A percentile compares a stretch with the other conserved stretches of the same genome.
Conservation (phyloP, 768 basidiomycete genomes). For the Rhizopogon rudus region DNA sequence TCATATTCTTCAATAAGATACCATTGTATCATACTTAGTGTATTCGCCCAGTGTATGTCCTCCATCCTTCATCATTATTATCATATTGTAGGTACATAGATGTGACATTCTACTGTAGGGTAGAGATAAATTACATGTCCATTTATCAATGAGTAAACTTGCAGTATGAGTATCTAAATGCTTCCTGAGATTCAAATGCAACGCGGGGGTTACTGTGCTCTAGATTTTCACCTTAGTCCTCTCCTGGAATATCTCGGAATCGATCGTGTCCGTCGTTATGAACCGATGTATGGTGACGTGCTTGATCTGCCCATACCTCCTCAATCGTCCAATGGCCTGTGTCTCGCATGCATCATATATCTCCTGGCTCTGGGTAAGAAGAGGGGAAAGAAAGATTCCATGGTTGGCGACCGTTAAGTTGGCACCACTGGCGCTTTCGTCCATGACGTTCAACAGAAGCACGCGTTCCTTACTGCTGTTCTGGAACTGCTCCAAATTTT, state of each 20-base stretch:
- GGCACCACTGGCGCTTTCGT: constrained; percentile 91
- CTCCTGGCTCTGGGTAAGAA: constrained; percentile 77
- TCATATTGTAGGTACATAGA: constrained; percentile 7
- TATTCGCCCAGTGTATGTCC: neutral
- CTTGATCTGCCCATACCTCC: constrained; percentile 79
- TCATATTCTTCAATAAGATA: constrained; percentile 11
- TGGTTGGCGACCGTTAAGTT: constrained; percentile 93
- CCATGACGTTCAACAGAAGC: constrained; percentile 86
- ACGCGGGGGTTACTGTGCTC: constrained; percentile 1
- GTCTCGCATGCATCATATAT: constrained; percentile 82
- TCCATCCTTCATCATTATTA: neutral
- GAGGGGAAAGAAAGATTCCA: constrained; percentile 90
- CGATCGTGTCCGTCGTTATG: constrained; percentile 83
- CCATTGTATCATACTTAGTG: constrained; percentile 13
- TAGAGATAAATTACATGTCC: neutral
- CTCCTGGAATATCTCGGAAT: constrained; percentile 75
- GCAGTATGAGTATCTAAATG: neutral
- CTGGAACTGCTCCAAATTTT: constrained; percentile 84
- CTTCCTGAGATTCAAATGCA: neutral
- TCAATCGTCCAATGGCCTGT: constrained; percentile 78
- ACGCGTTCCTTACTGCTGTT: constrained; percentile 72
- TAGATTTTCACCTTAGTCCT: constrained; percentile 27
- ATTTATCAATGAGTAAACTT: neutral
- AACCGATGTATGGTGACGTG: constrained; percentile 81
- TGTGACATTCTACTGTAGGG: neutral